Evolutionary conservation across 2,329 filamentous ascomycete genomes (phyloP), one percentile per base, ranked within the genome.

Genomic region (Fusarium siculi): DNA sequence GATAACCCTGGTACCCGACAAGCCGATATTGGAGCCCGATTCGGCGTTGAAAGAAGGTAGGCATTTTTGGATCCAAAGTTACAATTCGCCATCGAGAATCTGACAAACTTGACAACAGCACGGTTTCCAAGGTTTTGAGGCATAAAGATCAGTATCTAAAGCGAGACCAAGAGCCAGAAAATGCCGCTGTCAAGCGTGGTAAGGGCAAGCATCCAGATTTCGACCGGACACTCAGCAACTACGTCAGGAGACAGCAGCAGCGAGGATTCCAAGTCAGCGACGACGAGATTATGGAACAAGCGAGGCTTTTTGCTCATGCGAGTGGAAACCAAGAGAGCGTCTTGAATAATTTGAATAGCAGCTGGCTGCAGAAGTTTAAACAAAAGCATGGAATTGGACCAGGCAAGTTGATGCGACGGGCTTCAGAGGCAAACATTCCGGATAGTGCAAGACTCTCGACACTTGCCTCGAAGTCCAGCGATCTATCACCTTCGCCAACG

Each of bases 31-130:
- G 96, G 96, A 83, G 93, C 92, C 66, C 91, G 95, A 80, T 99
- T 99, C 84, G 96, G 95, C 40, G 96, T 99, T 58, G 96, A 99
- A 85, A 87, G 96, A 92, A 98, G 96, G 96, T 98, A 91, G 81
- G 85, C 65, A 62, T 72, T 72, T 61, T 63, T 55, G 64, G 53
- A 56, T 54, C 43, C 37, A 28, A 50, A 61, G 53, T 32, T 47
- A 42, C 39, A 42, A 46, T 60, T 58, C 36, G 40, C 66, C 46
- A 66, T 78, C 78, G 83, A 77, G 23, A 53, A 44, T 65, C 79
- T 80, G 65, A 80, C 77, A 66, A 58, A 37, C 52, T 55, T 23
- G 37, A 61, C 54, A 52, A 57, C 70, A 99, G 96, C 85, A 99
- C 96, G 54, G 96, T 99, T n/a, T 99, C 96, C 61, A 99, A 99